Base-by-base conservation (phyloP, 129 eudicot genomes). In the Chrysanthemum lavandulifolium region DNA sequence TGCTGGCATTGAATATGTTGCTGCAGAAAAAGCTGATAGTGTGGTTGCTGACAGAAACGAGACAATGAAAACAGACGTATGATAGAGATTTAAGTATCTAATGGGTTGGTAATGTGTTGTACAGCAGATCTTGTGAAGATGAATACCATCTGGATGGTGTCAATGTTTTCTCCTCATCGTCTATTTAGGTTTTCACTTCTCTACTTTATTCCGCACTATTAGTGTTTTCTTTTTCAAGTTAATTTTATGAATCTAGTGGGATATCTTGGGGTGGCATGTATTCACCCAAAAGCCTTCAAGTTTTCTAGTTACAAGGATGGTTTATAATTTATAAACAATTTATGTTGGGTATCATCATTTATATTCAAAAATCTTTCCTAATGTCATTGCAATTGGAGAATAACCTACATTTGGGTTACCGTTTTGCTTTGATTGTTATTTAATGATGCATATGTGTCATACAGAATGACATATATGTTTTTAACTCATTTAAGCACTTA, bases 221-320 rank as follows among this genome's bases (percentile, higher is more conserved):
- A 51, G 51, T 31, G 51, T 62, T 3, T 29, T 49, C 18, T 16
- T 5, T 43, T n/a, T 8, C 23, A 43, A 45, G 27, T 25, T 36
- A 6, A 31, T 21, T 65, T 4, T 65, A 36, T 10, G 49, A 55
- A 15, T 27, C 49, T 52, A 6, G 70, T 61, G 53, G 16, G 47
- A 69, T 49, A 52, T 31, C 50, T 68, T 47, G 54, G 68, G 45
- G 14, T 36, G 18, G n/a, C 18, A 76, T 23, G 31, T 45, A 47
- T 58, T 25, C 52, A 77, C 56, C 68, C 69, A 69, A 68, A 76
- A 60, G 54, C 63, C 75, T 77, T 69, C 56, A 21, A 57, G 4
- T 19, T 76, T 68, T 68, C 51, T 15, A 48, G 21, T 29, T 59
- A 75, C 49, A 56, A 3, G 18, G 68, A 67, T 60, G 74, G 68